A percentile compares a stretch with the other conserved stretches of the same genome.
Evolutionary conservation across 495 filamentous ascomycete genomes (phyloP).

Genomic region (Xylaria flabelliformis): DNA sequence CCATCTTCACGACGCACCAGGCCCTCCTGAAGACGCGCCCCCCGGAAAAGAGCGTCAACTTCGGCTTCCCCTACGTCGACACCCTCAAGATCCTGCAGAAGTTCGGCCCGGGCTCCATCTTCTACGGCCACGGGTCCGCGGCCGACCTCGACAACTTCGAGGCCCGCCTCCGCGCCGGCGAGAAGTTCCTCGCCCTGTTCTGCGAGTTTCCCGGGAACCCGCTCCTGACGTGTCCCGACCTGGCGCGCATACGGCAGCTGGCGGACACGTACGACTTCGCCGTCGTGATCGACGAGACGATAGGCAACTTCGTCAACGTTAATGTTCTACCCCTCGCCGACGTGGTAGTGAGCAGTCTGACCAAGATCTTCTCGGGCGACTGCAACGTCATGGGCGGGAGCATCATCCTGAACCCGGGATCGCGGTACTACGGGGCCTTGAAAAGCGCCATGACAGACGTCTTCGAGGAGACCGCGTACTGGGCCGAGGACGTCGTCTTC

Average conservation of each 20-base stretch:
- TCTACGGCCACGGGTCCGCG: slow-evolving; percentile 84
- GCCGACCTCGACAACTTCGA: slow-evolving; percentile 90
- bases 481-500: slow-evolving; percentile 92
- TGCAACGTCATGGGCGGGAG: slow-evolving; percentile 98
- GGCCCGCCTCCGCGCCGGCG: slow-evolving; percentile 69
- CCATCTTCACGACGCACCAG: slow-evolving; percentile 89
- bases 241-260: slow-evolving; percentile 76
- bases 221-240: slow-evolving; percentile 81
- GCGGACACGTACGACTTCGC: slow-evolving; percentile 88
- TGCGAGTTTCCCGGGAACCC: slow-evolving; percentile 97
- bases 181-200: slow-evolving; percentile 84
- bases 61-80: slow-evolving; percentile 93
- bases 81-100: slow-evolving; percentile 94
- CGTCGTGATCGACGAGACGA: slow-evolving; percentile 92
- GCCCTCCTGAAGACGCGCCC: slow-evolving; percentile 67
- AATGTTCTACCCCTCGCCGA: slow-evolving; percentile 89
- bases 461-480: slow-evolving; percentile 89
- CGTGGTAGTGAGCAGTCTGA: slow-evolving; percentile 90
- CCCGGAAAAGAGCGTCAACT: slow-evolving; percentile 70
- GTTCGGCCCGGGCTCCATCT: slow-evolving; percentile 88
- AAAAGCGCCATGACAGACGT: slow-evolving; percentile 65
- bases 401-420: slow-evolving; percentile 81
- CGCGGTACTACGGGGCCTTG: slow-evolving; percentile 70
- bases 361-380: slow-evolving; percentile 96
- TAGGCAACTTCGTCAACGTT: slow-evolving; percentile 95